These are phyloP conservation scores for Candida endomychidarum DNA, from an alignment of 805 yeast species.

Conservation along the genomic window DNA sequence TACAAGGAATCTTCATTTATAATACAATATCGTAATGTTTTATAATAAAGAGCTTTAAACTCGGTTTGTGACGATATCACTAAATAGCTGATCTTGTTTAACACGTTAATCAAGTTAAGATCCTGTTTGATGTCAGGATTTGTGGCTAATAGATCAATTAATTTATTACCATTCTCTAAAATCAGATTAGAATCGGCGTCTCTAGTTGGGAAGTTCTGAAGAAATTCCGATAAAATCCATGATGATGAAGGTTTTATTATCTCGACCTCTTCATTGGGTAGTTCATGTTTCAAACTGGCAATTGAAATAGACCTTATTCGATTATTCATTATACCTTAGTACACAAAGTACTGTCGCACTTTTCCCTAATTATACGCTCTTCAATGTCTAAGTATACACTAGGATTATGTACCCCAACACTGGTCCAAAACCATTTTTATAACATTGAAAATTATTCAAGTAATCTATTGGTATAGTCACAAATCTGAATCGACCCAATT, in stretches of 20 bases:
- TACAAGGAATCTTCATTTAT: conserved; percentile 53
- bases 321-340: conserved; percentile 10
- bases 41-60: conserved; percentile 72
- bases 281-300: conserved; percentile 11
- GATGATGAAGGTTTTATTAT: conserved; percentile 34
- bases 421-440: too few species aligned
- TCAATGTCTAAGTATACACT: too few species aligned
- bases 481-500: too few species aligned
- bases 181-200: conserved; percentile 4
- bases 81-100: conserved; percentile 59
- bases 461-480: too few species aligned
- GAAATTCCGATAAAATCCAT: conserved; percentile 62
- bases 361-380: too few species aligned
- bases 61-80: conserved; percentile 57
- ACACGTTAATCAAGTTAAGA: conserved; percentile 56
- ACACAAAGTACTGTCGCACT: background rate
- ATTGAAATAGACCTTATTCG: conserved; percentile 18
- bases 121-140: conserved; percentile 66
- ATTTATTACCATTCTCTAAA: conserved; percentile 43
- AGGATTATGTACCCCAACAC: too few species aligned
- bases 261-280: conserved; percentile 1
- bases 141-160: conserved; percentile 54
- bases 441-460: too few species aligned
- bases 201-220: conserved; percentile 53
- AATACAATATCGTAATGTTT: conserved; percentile 67